Percentiles rank a stretch among this genome's conserved stretches.
phyloP scores from a whole-genome alignment of 2,329 filamentous ascomycete species.

The Ophiostoma tasmaniense region DNA sequence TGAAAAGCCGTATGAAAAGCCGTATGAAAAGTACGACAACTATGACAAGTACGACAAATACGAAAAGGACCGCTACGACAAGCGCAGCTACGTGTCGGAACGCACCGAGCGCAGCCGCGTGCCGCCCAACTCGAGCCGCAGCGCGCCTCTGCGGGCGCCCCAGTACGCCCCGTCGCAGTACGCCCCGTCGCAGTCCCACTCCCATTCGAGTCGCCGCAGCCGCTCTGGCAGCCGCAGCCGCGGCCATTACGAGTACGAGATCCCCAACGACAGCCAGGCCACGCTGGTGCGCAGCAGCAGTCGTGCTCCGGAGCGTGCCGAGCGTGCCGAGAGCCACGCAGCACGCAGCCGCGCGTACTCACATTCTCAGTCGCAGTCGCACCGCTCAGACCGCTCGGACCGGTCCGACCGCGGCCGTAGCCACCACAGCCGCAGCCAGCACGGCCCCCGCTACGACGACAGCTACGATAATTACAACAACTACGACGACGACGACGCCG shows the following conservation, averaged over 20 bases:
- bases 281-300: slow-evolving; percentile 5
- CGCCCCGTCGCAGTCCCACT: neutral
- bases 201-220: slow-evolving; percentile 3
- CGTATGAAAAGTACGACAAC: neutral
- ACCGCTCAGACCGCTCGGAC: slow-evolving; percentile 23
- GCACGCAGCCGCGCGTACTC: slow-evolving; percentile 21
- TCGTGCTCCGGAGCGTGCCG: neutral
- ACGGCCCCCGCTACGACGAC: slow-evolving; percentile 12
- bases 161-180: neutral
- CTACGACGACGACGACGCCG: slow-evolving; percentile 22
- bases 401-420: slow-evolving; percentile 16
- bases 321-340: slow-evolving; percentile 11
- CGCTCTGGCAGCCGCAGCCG: slow-evolving; percentile 7
- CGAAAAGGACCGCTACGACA: slow-evolving; percentile 4
- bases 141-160: slow-evolving; percentile 13
- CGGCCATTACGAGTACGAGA: neutral
- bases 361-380: slow-evolving; percentile 9
- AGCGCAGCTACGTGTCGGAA: slow-evolving; percentile 34
- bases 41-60: slow-evolving; percentile 1
- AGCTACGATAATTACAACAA: slow-evolving; percentile 8
- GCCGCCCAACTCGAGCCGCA: slow-evolving; percentile 20
- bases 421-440: neutral
- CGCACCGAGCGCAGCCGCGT: slow-evolving; percentile 23
- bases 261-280: neutral
- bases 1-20: neutral